Base-by-base conservation (phyloP, 441 rosid species). In the Mallotus repandus region DNA sequence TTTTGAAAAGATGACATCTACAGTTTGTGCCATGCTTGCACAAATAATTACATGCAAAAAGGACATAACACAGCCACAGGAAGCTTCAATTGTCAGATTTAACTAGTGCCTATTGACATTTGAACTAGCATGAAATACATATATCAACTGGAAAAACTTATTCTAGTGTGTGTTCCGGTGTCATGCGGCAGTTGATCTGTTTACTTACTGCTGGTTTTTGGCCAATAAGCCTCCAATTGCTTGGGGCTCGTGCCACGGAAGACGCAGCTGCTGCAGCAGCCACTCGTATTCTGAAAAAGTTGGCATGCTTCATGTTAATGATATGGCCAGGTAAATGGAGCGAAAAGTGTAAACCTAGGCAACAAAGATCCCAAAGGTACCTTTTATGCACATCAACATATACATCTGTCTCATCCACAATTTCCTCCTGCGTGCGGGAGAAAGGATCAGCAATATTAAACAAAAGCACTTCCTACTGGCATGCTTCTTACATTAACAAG, bases 371-470 rank as follows among this genome's bases (percentile, higher is more conserved):
- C 25, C 7, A 53, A 12, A 10, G 32, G 0, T 75, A 94, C 97
- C 97, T 94, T 88, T 87, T 94, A 83, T 94, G 97, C 19, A 94
- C 97, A 76, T 92, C 98, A 48, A 92, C 88, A 74, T 90, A 92
- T 77, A 89, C 99, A 85, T 94, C 97, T 35, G 99, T 94, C 86
- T 94, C 99, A 76, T 94, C 99, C 64, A 94, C 98, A 79, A 94
- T 94, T 81, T 94, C 97, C 83, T 92, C 97, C 86, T 92, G 96
- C 81, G 70, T 52, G 18, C 32, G 69, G 10, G 49, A 61, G 73
- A 55, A 29, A 56, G 45, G 63, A 77, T 74, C 32, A 29, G 32
- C 32, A 29, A 29, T 70, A 77, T n/a, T 32, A 38, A 53, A 63
- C 38, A 21, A 19, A 54, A 38, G 16, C 63, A 55, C 16, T 49